phyloP scores from a whole-genome alignment of 148 eudicot genomes.

The Pouteria glomerata region DNA sequence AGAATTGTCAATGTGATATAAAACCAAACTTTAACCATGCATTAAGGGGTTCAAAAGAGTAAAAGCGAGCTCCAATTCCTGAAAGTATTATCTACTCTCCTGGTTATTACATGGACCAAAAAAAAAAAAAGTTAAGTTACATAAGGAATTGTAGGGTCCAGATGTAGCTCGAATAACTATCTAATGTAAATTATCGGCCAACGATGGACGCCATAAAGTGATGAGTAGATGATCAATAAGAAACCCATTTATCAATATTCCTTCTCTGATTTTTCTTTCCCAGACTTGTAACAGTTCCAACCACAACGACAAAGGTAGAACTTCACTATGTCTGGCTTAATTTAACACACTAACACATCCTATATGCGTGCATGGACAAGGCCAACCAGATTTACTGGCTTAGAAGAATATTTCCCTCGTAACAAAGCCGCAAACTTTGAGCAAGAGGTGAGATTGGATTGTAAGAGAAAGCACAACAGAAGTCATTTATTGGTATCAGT shows the following conservation, averaged over 20 bases:
- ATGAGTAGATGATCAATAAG: slow-evolving; percentile 11
- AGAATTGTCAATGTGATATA: too few relatives aligned
- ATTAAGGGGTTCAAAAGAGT: too few relatives aligned
- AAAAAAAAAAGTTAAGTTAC: background rate
- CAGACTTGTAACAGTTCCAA: slow-evolving; percentile 32
- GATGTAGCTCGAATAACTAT: slow-evolving; percentile 21
- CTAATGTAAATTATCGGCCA: background rate
- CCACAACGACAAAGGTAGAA: slow-evolving; percentile 18
- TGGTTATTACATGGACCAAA: background rate
- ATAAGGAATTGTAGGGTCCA: slow-evolving; percentile 5
- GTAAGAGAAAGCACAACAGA: too few relatives aligned
- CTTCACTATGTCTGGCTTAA: slow-evolving; percentile 28
- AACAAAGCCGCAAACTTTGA: background rate
- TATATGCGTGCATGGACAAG: background rate
- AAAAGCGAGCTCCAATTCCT: background rate
- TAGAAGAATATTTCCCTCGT: background rate
- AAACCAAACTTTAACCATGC: too few relatives aligned
- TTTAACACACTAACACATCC: background rate
- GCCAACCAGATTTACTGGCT: background rate
- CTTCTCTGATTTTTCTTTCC: slow-evolving; percentile 23
- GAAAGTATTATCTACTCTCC: background rate
- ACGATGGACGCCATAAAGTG: slow-evolving; percentile 11
- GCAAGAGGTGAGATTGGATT: background rate
- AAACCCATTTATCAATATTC: slow-evolving; percentile 18
- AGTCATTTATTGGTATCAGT: background rate